Conservation (phyloP, 257 asterid genomes). For the Fraxinus pennsylvanica region DNA sequence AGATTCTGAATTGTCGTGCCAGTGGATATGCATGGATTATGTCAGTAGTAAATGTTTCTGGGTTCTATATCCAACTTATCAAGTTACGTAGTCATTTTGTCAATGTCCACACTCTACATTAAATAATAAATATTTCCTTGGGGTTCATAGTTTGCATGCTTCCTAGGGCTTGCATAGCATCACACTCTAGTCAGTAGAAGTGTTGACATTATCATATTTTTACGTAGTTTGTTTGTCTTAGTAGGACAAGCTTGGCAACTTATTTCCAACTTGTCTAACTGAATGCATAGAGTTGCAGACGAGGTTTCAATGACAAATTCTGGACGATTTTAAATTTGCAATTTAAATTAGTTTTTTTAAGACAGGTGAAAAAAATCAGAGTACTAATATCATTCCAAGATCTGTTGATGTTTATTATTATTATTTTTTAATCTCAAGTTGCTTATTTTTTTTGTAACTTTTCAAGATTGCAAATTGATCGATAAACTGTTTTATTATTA, state of each 20-base stretch:
- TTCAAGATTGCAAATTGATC: constrained; percentile 9
- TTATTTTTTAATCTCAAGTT: not conserved
- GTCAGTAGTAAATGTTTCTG: not conserved
- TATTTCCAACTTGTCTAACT: constrained; percentile 12
- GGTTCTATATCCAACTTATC: not conserved
- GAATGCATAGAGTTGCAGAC: constrained; percentile 15
- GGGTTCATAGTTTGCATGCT: not conserved
- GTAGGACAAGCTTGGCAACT: not conserved
- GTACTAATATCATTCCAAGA: not conserved
- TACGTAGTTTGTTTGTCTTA: not conserved
- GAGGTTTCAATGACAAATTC: constrained; percentile 8
- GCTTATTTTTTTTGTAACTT: constrained; percentile 6
- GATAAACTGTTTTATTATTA: constrained; percentile 27
- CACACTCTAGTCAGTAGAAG: not conserved
- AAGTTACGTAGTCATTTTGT: not conserved
- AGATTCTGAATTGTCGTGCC: too few species aligned
- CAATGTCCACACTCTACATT: not conserved
- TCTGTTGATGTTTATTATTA: not conserved
- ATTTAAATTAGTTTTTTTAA: not conserved
- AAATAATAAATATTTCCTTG: too few species aligned
- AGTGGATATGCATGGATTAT: not conserved
- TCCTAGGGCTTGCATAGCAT: not conserved
- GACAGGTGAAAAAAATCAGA: not conserved
- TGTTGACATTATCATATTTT: not conserved
- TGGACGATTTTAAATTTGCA: constrained; percentile 20